phyloP scores from a whole-genome alignment of 2,329 filamentous ascomycete genomes.

The Penicillium sclerotigenum region DNA sequence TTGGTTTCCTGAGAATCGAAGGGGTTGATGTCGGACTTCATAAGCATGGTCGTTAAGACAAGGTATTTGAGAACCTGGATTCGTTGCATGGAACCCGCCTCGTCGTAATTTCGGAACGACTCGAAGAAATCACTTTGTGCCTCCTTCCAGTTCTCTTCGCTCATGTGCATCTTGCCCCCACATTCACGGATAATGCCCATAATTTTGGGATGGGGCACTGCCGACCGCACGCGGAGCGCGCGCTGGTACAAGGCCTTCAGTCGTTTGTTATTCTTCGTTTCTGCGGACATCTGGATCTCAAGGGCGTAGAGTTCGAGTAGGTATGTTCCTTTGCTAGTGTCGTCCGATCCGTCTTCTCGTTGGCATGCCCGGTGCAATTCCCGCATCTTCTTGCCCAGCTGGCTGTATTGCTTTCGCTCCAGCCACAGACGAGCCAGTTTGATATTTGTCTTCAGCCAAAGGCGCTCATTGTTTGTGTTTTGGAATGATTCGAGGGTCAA shows the following conservation, averaged over 20 bases:
- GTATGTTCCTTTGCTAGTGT: constrained; percentile 94
- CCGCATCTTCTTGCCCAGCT: constrained; percentile 76
- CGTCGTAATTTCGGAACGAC: constrained; percentile 97
- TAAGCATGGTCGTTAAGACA: constrained; percentile 94
- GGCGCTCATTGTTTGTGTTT: constrained; percentile 91
- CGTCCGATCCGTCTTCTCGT: constrained; percentile 72
- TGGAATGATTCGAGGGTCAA: constrained; percentile 92
- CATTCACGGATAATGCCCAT: constrained; percentile 99
- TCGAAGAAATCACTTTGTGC: constrained; percentile 98
- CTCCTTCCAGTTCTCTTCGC: constrained; percentile 97
- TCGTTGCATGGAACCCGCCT: constrained; percentile 90
- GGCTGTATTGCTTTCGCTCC: constrained; percentile 81
- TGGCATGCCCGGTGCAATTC: constrained; percentile 90
- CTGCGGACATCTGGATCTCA: constrained; percentile 98
- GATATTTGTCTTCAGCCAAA: constrained; percentile 98
- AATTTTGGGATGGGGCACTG: constrained; percentile 95
- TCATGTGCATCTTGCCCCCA: constrained; percentile 99
- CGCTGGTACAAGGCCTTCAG: constrained; percentile 89
- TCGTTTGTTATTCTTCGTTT: constrained; percentile 95
- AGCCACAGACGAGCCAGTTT: constrained; percentile 90
- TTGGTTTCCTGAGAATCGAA: constrained; percentile 99
- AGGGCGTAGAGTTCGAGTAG: constrained; percentile 92
- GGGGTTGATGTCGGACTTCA: constrained; percentile 97
- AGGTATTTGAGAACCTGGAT: constrained; percentile 98
- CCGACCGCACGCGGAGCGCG: constrained; percentile 88